A percentile compares a stretch with the other conserved stretches of the same genome.
Evolutionary conservation across 2,329 filamentous ascomycete species (phyloP).

Genomic region (Ophiostoma perfectum): DNA sequence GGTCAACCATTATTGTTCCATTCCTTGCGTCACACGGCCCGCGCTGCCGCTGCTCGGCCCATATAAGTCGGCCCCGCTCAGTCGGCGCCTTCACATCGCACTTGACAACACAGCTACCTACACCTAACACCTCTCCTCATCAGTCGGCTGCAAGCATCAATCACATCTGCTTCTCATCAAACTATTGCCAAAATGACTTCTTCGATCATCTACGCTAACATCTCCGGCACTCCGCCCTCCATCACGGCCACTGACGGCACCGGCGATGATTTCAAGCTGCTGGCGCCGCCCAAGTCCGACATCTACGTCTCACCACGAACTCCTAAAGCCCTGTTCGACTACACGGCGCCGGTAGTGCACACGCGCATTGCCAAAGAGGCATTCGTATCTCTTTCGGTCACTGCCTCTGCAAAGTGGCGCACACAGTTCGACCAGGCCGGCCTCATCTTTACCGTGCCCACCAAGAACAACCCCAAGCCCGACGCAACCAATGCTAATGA

Average conservation of each 20-base stretch:
- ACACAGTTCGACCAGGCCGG: constrained; percentile 26
- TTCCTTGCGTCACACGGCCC: background rate
- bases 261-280: constrained; percentile 15
- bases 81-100: background rate
- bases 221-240: background rate
- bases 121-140: too few relatives aligned
- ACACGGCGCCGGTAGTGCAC: constrained; percentile 20
- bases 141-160: too few relatives aligned
- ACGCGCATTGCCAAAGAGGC: constrained; percentile 14
- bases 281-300: constrained; percentile 24
- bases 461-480: constrained; percentile 16
- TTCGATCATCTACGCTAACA: constrained; percentile 14
- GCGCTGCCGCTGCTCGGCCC: background rate
- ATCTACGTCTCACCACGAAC: constrained; percentile 23
- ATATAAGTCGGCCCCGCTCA: constrained; percentile 1
- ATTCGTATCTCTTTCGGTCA: constrained; percentile 22
- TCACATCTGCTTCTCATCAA: too few relatives aligned
- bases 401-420: constrained; percentile 20
- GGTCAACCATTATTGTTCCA: background rate
- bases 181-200: background rate
- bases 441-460: constrained; percentile 22
- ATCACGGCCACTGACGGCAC: constrained; percentile 16
- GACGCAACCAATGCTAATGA: constrained; percentile 11
- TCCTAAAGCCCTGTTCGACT: constrained; percentile 18
- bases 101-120: too few relatives aligned